These are phyloP conservation scores for Dimargaris cristalligena DNA, from an alignment of 192 early-diverging fungal genomes.

Conservation along the genomic window DNA sequence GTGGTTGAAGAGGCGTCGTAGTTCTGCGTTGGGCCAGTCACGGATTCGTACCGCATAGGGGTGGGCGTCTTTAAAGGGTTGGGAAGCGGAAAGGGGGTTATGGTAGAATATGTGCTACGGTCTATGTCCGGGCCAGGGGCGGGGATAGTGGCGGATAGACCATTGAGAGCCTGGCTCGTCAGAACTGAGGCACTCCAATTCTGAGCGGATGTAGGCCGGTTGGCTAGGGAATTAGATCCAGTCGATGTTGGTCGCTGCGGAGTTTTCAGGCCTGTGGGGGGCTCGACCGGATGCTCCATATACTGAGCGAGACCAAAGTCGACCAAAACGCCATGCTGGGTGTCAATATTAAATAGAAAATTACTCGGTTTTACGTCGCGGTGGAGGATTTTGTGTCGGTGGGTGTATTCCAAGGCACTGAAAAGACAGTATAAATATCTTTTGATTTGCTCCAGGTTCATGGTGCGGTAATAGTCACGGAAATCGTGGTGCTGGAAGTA, in stretches of 20 bases:
- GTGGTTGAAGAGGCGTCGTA: no score
- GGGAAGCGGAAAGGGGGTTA: constrained; percentile 2
- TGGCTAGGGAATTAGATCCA: background rate
- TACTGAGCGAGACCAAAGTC: constrained; percentile 86
- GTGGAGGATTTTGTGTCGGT: constrained; percentile 59
- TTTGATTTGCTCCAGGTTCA: constrained; percentile 50
- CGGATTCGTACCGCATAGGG: background rate
- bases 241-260: background rate
- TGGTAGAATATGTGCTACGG: no score
- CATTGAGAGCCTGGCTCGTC: background rate
- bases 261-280: background rate
- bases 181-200: no score
- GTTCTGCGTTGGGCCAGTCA: background rate
- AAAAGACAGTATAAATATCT: constrained; percentile 61
- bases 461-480: constrained; percentile 39
- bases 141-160: background rate
- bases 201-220: no score
- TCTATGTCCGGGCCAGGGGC: no score
- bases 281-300: no score
- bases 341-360: constrained; percentile 66
- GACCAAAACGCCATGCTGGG: constrained; percentile 59
- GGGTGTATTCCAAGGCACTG: constrained; percentile 50
- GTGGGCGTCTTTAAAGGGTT: no score
- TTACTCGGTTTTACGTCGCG: constrained; percentile 91
- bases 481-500: constrained; percentile 76